A percentile compares a stretch with the other conserved stretches of the same genome.
These are phyloP conservation scores for Simmondsia chinensis DNA, from an alignment of 148 eudicot genomes.

Conservation along the genomic window DNA sequence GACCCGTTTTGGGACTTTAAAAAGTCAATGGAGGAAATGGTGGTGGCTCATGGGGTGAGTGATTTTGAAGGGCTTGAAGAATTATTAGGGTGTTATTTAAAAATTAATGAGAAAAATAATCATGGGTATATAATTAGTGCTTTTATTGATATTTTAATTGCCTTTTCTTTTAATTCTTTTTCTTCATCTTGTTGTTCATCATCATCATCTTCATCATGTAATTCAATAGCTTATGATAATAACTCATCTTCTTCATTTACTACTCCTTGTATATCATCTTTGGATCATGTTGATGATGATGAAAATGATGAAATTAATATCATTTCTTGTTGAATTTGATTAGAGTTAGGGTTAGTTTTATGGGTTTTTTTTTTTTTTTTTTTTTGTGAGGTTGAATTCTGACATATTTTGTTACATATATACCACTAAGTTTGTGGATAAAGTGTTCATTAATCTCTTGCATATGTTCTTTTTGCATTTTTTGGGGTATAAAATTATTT, in stretches of 20 bases:
- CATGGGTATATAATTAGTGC: conserved; percentile 73
- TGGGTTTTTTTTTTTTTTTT: too few species aligned
- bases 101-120: conserved; percentile 41
- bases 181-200: conserved; percentile 22
- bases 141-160: conserved; percentile 63
- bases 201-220: conserved; percentile 20
- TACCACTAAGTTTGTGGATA: too few species aligned
- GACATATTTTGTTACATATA: too few species aligned
- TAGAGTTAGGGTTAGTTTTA: too few species aligned
- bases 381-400: too few species aligned
- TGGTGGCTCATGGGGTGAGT: conserved; percentile 63
- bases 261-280: conserved; percentile 42
- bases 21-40: conserved; percentile 84
- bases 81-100: conserved; percentile 57
- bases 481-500: too few species aligned
- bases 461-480: too few species aligned
- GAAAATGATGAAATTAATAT: conserved; percentile 11
- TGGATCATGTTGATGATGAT: conserved; percentile 35
- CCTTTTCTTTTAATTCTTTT: conserved; percentile 13
- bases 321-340: too few species aligned
- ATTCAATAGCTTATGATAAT: too few species aligned
- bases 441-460: too few species aligned
- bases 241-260: conserved; percentile 26
- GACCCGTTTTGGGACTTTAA: conserved; percentile 62
- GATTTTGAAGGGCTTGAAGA: conserved; percentile 57